Percentiles rank a stretch among this genome's conserved stretches.
phyloP scores from a whole-genome alignment of 768 basidiomycete species.

The Polyporus arcularius region DNA sequence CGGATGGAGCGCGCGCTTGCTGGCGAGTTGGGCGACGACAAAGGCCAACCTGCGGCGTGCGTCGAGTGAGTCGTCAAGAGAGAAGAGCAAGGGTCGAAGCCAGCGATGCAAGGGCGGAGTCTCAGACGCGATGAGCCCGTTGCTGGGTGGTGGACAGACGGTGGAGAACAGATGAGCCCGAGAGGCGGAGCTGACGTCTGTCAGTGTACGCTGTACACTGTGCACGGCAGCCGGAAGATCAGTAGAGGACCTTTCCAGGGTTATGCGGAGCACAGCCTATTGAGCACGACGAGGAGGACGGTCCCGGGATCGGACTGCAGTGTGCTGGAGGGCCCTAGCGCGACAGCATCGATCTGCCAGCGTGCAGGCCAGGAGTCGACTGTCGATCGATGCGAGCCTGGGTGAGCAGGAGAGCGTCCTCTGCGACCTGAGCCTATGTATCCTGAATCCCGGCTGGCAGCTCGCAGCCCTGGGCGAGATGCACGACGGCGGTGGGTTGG shows the following conservation, averaged over 20 bases:
- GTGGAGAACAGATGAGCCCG: background rate
- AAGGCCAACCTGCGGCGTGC: background rate
- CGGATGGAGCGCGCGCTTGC: background rate
- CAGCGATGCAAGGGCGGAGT: background rate
- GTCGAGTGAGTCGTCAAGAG: background rate
- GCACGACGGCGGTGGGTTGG: too few species aligned
- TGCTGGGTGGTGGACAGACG: background rate
- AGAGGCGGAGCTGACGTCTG: background rate
- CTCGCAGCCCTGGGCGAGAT: too few species aligned
- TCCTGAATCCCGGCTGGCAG: too few species aligned
- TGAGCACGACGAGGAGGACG: background rate
- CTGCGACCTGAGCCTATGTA: too few species aligned
- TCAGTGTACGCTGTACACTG: background rate
- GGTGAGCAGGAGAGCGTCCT: too few species aligned
- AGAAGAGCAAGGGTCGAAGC: background rate
- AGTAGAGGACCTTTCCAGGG: background rate
- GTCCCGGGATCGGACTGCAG: background rate
- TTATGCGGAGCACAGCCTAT: background rate
- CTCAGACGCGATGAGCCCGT: background rate
- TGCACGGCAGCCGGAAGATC: background rate
- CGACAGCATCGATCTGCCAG: background rate
- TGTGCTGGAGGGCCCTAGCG: background rate
- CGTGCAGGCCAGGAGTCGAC: background rate
- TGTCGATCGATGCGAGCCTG: background rate
- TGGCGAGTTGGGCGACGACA: background rate